Conservation (phyloP, 495 filamentous ascomycete genomes). For the Wilcoxina mikolae region DNA sequence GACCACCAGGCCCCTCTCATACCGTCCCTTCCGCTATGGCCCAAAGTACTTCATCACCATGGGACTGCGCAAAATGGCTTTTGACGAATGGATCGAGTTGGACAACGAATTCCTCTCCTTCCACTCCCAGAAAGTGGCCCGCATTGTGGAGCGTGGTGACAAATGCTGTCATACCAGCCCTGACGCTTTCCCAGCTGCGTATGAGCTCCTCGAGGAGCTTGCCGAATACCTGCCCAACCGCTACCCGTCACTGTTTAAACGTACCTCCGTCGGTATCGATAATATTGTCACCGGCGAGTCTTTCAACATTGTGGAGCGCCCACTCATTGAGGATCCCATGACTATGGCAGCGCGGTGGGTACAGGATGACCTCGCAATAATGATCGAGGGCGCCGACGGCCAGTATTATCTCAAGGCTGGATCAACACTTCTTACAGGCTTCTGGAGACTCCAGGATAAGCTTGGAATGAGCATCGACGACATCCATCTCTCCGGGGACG, state of each 20-base stretch:
- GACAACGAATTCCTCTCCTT: slow-evolving; percentile 69
- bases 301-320: slow-evolving; percentile 53
- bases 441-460: slow-evolving; percentile 78
- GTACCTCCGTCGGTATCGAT: slow-evolving; percentile 48
- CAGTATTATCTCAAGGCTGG: slow-evolving; percentile 78
- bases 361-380: slow-evolving; percentile 77
- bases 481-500: slow-evolving; percentile 70
- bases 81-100: slow-evolving; percentile 80
- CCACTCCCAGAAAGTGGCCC: slow-evolving; percentile 56
- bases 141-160: slow-evolving; percentile 54
- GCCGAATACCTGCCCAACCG: slow-evolving; percentile 61
- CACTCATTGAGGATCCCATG: slow-evolving; percentile 71
- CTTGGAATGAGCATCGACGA: slow-evolving; percentile 69
- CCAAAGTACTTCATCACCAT: slow-evolving; percentile 65
- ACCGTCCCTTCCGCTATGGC: slow-evolving; percentile 73
- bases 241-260: slow-evolving; percentile 56
- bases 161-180: slow-evolving; percentile 61
- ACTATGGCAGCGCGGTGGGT: slow-evolving; percentile 53
- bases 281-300: slow-evolving; percentile 59
- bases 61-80: slow-evolving; percentile 64
- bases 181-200: slow-evolving; percentile 58
- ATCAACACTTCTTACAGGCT: slow-evolving; percentile 64
- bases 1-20: slow-evolving; percentile 61
- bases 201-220: slow-evolving; percentile 69
- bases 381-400: slow-evolving; percentile 65